phyloP scores from a whole-genome alignment of 805 yeast genomes.

The Kuraishia capsulata region DNA sequence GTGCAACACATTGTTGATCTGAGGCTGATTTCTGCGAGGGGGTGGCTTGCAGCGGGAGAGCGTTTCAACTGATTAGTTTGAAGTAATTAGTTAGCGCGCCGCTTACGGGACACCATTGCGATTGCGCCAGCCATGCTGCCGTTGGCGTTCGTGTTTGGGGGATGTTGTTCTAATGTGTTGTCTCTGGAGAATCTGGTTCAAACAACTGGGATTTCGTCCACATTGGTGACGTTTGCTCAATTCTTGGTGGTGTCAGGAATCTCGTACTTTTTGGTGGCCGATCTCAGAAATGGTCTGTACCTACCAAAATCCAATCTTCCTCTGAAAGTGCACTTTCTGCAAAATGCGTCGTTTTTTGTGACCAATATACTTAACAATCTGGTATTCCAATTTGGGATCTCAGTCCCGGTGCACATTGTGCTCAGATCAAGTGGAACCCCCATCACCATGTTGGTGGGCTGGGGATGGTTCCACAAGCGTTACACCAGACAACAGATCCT shows the following conservation, averaged over 20 bases:
- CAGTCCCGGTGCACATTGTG: constrained; percentile 61
- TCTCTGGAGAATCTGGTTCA: constrained; percentile 47
- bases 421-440: constrained; percentile 58
- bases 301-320: constrained; percentile 30
- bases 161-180: constrained; percentile 66
- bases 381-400: constrained; percentile 47
- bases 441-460: constrained; percentile 50
- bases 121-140: not conserved
- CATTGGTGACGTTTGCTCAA: constrained; percentile 49
- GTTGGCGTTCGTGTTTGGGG: constrained; percentile 43
- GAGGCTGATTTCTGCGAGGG: too few relatives aligned
- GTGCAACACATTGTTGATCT: too few relatives aligned
- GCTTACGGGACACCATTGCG: too few relatives aligned
- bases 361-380: constrained; percentile 47
- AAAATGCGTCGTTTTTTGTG: constrained; percentile 40
- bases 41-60: too few relatives aligned
- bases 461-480: constrained; percentile 30
- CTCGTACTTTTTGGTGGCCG: constrained; percentile 28
- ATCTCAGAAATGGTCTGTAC: constrained; percentile 10
- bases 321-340: constrained; percentile 29
- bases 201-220: constrained; percentile 29
- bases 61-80: too few relatives aligned
- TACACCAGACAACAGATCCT: constrained; percentile 36
- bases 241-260: constrained; percentile 42
- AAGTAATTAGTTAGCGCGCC: too few relatives aligned